phyloP scores from a whole-genome alignment of 805 yeast species.

The Cephaloascus albidus region DNA sequence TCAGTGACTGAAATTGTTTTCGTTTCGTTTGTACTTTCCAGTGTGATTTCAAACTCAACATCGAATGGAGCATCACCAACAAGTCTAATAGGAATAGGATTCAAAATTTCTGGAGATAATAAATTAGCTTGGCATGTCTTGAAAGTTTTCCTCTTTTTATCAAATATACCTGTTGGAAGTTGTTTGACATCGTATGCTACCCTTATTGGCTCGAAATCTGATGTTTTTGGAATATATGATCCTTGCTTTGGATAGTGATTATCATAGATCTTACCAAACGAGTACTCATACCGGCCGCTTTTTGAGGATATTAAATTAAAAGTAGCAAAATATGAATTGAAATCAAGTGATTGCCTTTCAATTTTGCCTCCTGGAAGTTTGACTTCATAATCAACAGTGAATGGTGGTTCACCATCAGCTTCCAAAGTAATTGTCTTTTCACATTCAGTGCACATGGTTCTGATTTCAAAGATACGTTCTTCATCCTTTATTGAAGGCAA shows the following conservation, averaged over 20 bases:
- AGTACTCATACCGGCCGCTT: conserved; percentile 55
- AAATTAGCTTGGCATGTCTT: conserved; percentile 36
- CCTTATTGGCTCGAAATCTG: conserved; percentile 2
- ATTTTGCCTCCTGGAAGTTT: conserved; percentile 44
- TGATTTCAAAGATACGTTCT: not conserved
- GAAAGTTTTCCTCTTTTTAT: conserved; percentile 32
- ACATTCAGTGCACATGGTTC: not conserved
- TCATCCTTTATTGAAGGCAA: not conserved
- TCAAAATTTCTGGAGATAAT: conserved; percentile 16
- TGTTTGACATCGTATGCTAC: conserved; percentile 37
- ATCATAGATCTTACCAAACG: conserved; percentile 58
- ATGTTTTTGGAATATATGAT: conserved; percentile 1
- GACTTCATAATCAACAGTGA: conserved; percentile 59
- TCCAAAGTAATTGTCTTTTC: conserved; percentile 14
- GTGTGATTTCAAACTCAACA: conserved; percentile 47
- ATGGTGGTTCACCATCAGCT: conserved; percentile 55
- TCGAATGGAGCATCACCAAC: conserved; percentile 56
- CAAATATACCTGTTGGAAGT: conserved; percentile 53
- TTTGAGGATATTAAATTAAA: conserved; percentile 29
- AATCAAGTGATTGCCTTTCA: conserved; percentile 9
- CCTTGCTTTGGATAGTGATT: conserved; percentile 40
- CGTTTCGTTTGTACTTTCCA: conserved; percentile 47
- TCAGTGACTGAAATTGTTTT: conserved; percentile 35
- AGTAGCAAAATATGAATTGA: conserved; percentile 4
- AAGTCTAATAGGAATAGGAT: conserved; percentile 47